phyloP scores from a whole-genome alignment of 257 asterid genomes.

The Solanum chaucha region DNA sequence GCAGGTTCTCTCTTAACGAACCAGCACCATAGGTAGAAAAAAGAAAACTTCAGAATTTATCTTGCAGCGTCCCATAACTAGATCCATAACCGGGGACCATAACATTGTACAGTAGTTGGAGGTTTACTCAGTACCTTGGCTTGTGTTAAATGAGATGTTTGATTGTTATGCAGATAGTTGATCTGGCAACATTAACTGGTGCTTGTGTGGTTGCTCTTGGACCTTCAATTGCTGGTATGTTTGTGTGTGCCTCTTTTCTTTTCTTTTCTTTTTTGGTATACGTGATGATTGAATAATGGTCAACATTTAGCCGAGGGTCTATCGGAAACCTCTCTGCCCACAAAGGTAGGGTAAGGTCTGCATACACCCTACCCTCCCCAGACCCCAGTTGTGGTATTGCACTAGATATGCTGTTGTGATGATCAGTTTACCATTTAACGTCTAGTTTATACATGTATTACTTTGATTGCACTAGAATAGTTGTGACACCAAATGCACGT shows the following conservation, averaged over 20 bases:
- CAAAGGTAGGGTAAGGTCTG: background rate
- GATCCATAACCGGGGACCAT: no score
- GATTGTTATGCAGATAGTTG: slow-evolving; percentile 53
- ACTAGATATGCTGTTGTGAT: background rate
- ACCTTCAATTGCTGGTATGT: slow-evolving; percentile 79
- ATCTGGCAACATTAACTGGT: slow-evolving; percentile 90
- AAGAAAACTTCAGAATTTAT: no score
- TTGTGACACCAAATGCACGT: background rate
- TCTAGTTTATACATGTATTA: background rate
- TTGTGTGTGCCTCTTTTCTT: background rate
- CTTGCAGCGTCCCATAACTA: no score
- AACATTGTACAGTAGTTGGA: background rate
- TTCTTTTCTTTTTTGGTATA: background rate
- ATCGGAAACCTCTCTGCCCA: background rate
- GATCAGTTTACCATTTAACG: background rate
- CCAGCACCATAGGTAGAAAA: no score
- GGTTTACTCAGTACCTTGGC: background rate
- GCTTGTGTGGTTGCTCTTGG: slow-evolving; percentile 91
- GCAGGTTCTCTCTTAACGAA: no score
- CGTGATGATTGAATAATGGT: background rate
- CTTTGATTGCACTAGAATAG: background rate
- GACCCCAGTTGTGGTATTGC: background rate
- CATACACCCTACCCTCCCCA: background rate
- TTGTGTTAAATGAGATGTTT: slow-evolving; percentile 1
- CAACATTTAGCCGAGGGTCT: background rate